A percentile compares a stretch with the other conserved stretches of the same genome.
Conservation (phyloP, 78 protist species). For the Dictyostelium capitatum region DNA sequence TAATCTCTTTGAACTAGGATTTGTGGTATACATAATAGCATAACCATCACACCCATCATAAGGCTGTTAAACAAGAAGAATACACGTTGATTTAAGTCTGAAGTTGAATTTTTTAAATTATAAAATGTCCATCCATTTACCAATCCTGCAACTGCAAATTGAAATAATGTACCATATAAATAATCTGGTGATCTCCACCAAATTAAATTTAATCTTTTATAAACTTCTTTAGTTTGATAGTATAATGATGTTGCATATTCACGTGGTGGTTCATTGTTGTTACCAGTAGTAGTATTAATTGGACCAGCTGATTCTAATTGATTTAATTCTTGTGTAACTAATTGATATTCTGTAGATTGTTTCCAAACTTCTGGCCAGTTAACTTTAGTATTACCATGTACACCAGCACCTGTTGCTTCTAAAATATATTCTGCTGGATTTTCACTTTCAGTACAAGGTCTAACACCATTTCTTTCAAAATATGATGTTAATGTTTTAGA, state of each 20-base stretch:
- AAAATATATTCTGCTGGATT: slow-evolving; percentile 86
- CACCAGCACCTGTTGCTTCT: slow-evolving; percentile 82
- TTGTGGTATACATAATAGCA: slow-evolving; percentile 46
- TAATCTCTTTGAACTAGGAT: slow-evolving; percentile 46
- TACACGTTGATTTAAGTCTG: slow-evolving; percentile 31
- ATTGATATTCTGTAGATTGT: slow-evolving; percentile 26
- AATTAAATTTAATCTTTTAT: slow-evolving; percentile 56
- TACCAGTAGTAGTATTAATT: not conserved
- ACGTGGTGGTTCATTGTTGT: not conserved
- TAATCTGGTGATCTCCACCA: slow-evolving; percentile 70
- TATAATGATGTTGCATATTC: not conserved
- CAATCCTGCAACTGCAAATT: slow-evolving; percentile 32
- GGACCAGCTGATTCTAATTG: not conserved
- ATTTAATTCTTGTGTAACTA: not conserved
- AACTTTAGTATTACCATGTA: slow-evolving; percentile 20
- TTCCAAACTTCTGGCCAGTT: slow-evolving; percentile 81
- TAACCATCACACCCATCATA: slow-evolving; percentile 43
- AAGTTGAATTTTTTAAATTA: slow-evolving; percentile 44
- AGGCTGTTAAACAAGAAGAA: slow-evolving; percentile 18
- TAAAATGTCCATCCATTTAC: slow-evolving; percentile 56
- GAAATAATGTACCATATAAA: slow-evolving; percentile 53
- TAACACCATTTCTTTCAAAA: slow-evolving; percentile 54
- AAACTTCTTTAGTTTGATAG: slow-evolving; percentile 57
- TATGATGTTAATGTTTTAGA: slow-evolving; percentile 28
- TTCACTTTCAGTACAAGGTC: slow-evolving; percentile 39